Base-by-base conservation (phyloP, 805 yeast species). In the Metschnikowia matae region DNA sequence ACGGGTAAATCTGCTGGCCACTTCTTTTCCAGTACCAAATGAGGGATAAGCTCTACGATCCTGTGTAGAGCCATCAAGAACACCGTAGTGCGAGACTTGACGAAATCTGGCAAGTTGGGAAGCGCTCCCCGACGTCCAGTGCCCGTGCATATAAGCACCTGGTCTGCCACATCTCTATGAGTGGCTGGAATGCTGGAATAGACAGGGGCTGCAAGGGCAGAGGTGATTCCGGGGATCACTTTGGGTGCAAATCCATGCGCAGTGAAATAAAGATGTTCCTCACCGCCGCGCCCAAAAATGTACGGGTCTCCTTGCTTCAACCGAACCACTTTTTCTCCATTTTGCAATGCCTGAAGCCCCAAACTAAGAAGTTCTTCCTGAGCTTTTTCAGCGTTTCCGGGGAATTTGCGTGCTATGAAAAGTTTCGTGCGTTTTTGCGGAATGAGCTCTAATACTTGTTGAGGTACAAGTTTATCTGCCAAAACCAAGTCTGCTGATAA, bases 251-350 rank as follows among this genome's bases (percentile, higher is more conserved):
- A 89, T 0, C 96, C 96, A 59, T 85, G 79, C 20, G 73, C 60
- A 29, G 75, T 61, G 67, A 92, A 92, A 63, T 74, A 91, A 8
- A 80, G 60, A 64, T 67, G 88, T 62, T 92, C 98, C 69, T 92
- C 98, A 38, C 96, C 97, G 40, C 98, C 98, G 55, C 98, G 81
- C 3, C 98, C 98, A 65, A 89, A 92, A 32, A 92, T 87, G 66
- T 89, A 92, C 8, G 98, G 98, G 65, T 92, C 98, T 33, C 98
- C 98, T 69, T 92, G 98, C 66, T 92, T 92, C 57, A 92, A 77
- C 51, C 98, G 75, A 2, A 92, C 95, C 1, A 92, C 96, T 50
- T 81, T 82, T 60, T 81, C 76, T 14, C 97, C 97, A 46, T 75
- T 66, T 26, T 73, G 56, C 23, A 89, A 65, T 0, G 83, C 85